Conservation (phyloP, 1,284 basidiomycete species). For the Testicularia cyperi region DNA sequence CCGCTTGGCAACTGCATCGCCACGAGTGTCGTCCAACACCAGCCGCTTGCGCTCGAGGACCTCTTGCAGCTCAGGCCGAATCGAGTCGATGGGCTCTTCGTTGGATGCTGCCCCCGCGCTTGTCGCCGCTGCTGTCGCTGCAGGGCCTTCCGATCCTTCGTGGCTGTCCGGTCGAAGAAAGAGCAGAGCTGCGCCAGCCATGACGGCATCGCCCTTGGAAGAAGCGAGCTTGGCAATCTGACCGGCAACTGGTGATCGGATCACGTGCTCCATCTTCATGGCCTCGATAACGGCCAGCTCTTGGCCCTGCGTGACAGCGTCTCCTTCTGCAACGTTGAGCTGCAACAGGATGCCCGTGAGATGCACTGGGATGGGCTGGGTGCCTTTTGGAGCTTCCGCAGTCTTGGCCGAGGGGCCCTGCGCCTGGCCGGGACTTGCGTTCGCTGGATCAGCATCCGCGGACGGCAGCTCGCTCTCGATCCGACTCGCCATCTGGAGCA, state of each 20-base stretch:
- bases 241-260: conserved; percentile 7
- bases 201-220: conserved; percentile 18
- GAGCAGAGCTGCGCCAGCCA: conserved; percentile 11
- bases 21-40: conserved; percentile 8
- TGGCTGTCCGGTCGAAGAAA: conserved; percentile 5
- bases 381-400: conserved; percentile 2
- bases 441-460: background rate
- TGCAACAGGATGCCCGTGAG: conserved; percentile 18
- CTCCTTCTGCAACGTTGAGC: conserved; percentile 14
- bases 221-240: conserved; percentile 5
- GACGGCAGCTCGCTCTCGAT: background rate
- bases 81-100: conserved; percentile 6
- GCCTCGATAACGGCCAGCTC: conserved; percentile 69
- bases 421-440: background rate
- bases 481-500: background rate
- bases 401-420: background rate
- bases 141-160: no score
- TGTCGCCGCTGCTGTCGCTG: background rate
- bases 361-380: conserved; percentile 10
- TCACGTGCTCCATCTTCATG: conserved; percentile 70
- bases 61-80: conserved; percentile 25
- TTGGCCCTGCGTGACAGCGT: conserved; percentile 64
- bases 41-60: conserved; percentile 6
- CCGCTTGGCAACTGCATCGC: conserved; percentile 16
- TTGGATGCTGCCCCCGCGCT: no score